Conservation (phyloP, 148 eudicot genomes). For the Talinum fruticosum region DNA sequence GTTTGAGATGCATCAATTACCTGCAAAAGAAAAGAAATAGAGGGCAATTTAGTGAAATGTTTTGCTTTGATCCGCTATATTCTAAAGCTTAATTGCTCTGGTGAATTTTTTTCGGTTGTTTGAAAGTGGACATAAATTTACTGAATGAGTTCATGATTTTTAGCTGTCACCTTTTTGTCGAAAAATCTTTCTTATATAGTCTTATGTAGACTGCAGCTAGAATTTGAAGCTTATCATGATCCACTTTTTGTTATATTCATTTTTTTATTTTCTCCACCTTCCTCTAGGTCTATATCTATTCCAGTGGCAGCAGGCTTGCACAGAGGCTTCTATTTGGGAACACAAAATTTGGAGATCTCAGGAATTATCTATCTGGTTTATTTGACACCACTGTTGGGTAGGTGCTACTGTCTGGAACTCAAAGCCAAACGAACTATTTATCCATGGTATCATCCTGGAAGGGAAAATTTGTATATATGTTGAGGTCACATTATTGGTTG, state of each 20-base stretch:
- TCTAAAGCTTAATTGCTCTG: neutral
- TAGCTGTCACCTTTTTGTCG: neutral
- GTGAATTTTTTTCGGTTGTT: neutral
- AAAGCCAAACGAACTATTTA: neutral
- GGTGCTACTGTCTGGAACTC: slow-evolving; percentile 11
- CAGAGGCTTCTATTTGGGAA: slow-evolving; percentile 88
- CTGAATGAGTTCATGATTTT: neutral
- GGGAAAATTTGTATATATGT: no score
- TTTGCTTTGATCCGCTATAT: neutral
- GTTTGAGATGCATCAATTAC: neutral
- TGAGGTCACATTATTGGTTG: no score
- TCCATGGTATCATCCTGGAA: no score
- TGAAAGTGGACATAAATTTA: neutral
- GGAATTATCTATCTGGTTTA: slow-evolving; percentile 74
- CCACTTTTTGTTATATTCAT: neutral
- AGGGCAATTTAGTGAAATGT: neutral
- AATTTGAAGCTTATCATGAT: neutral
- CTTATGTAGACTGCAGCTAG: neutral
- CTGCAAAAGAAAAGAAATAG: neutral
- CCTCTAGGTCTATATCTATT: slow-evolving; percentile 82
- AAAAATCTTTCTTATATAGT: neutral
- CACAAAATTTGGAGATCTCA: slow-evolving; percentile 73
- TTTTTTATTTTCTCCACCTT: slow-evolving; percentile 8
- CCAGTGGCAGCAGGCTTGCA: slow-evolving; percentile 96
- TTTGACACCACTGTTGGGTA: slow-evolving; percentile 92